These are phyloP conservation scores for Boletus holoroseus DNA, from an alignment of 1,284 basidiomycete species.

Conservation along the genomic window DNA sequence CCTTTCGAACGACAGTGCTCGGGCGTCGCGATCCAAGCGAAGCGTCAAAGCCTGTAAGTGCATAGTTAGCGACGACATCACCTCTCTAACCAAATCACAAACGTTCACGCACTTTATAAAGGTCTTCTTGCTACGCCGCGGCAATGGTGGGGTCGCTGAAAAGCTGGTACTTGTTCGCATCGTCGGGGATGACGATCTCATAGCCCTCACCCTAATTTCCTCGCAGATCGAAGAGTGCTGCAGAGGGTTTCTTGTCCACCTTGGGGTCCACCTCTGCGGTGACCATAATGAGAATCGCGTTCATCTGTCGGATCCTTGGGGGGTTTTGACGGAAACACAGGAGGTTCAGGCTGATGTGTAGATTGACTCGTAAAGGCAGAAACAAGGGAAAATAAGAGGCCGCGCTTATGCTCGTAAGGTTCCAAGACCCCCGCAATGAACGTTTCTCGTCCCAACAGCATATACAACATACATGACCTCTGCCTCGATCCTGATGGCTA, in stretches of 20 bases:
- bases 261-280: slow-evolving; percentile 76
- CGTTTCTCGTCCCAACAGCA: slow-evolving; percentile 65
- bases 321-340: slow-evolving; percentile 36
- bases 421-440: slow-evolving; percentile 33
- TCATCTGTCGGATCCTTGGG: slow-evolving; percentile 56
- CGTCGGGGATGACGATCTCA: slow-evolving; percentile 76
- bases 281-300: slow-evolving; percentile 77
- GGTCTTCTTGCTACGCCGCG: slow-evolving; percentile 89
- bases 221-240: slow-evolving; percentile 88
- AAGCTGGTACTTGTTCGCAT: slow-evolving; percentile 67
- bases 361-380: slow-evolving; percentile 50
- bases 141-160: slow-evolving; percentile 76
- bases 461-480: slow-evolving; percentile 82
- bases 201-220: slow-evolving; percentile 85
- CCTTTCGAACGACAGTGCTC: slow-evolving; percentile 69
- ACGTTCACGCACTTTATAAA: slow-evolving; percentile 58
- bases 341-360: slow-evolving; percentile 32
- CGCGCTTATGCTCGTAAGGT: slow-evolving; percentile 39
- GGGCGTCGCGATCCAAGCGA: slow-evolving; percentile 66
- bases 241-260: slow-evolving; percentile 65
- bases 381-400: slow-evolving; percentile 78
- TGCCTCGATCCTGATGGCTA: slow-evolving; percentile 73
- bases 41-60: slow-evolving; percentile 54
- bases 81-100: neutral
- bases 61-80: neutral